Evolutionary conservation across 2,329 filamentous ascomycete species (phyloP).

Genomic region (Microcyclospora tardicrescens): DNA sequence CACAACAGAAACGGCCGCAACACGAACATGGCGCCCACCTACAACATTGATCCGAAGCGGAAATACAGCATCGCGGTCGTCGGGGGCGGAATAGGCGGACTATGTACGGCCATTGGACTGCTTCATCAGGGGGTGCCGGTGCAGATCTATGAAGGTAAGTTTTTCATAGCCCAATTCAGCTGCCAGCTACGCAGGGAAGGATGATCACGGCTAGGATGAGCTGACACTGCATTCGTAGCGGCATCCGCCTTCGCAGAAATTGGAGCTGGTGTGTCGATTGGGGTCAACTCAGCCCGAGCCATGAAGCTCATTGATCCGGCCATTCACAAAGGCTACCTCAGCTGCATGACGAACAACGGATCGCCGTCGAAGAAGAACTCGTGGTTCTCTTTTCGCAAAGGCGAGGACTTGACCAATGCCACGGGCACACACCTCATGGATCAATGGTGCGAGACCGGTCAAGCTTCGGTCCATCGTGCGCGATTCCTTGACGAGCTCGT

Average conservation of each 20-base stretch:
- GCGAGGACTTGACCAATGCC: slow-evolving; percentile 17
- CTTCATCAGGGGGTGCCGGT: slow-evolving; percentile 29
- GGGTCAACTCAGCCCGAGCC: slow-evolving; percentile 41
- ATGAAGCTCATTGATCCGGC: slow-evolving; percentile 40
- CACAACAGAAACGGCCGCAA: too few relatives aligned
- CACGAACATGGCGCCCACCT: slow-evolving; percentile 6
- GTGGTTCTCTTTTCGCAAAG: slow-evolving; percentile 30
- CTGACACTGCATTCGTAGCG: slow-evolving; percentile 13
- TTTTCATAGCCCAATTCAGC: slow-evolving; percentile 9
- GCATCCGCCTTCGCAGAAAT: slow-evolving; percentile 42
- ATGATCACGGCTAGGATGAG: too few relatives aligned
- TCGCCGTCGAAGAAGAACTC: slow-evolving; percentile 23
- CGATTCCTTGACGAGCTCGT: slow-evolving; percentile 30
- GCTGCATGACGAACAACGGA: slow-evolving; percentile 28
- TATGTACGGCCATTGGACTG: slow-evolving; percentile 42
- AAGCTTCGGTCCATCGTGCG: slow-evolving; percentile 25
- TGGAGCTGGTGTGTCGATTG: slow-evolving; percentile 43
- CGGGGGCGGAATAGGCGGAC: slow-evolving; percentile 46
- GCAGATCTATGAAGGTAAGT: slow-evolving; percentile 46
- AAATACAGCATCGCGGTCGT: slow-evolving; percentile 32
- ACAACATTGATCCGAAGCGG: slow-evolving; percentile 5
- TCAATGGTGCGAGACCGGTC: slow-evolving; percentile 10
- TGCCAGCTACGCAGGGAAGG: too few relatives aligned
- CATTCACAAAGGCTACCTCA: slow-evolving; percentile 31
- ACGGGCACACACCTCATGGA: slow-evolving; percentile 20